These are phyloP conservation scores for Beauveria caledonica DNA, from an alignment of 2,329 filamentous ascomycete species.

Conservation along the genomic window DNA sequence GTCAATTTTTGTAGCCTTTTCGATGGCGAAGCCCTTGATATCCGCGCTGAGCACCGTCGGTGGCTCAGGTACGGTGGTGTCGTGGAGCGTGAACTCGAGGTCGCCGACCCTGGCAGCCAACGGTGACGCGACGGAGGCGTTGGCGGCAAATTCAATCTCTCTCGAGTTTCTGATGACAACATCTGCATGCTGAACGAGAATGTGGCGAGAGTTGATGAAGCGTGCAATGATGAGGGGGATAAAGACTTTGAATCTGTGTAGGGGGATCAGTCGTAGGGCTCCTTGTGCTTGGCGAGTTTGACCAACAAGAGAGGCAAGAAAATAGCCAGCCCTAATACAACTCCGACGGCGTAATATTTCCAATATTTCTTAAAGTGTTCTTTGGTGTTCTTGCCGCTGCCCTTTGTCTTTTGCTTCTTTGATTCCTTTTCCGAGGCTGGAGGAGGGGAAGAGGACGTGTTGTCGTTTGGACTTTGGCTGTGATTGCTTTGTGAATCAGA, in stretches of 20 bases:
- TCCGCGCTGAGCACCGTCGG: background rate
- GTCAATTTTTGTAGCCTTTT: background rate
- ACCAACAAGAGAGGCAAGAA: constrained; percentile 4
- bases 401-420: background rate
- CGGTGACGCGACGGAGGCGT: background rate
- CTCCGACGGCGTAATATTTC: background rate
- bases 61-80: background rate
- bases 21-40: background rate
- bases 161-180: background rate
- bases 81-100: constrained; percentile 6
- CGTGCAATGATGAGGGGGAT: constrained; percentile 4
- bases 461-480: background rate
- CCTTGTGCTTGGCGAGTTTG: constrained; percentile 1
- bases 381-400: background rate
- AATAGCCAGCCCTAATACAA: background rate
- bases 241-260: constrained; percentile 2
- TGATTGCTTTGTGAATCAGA: background rate
- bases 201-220: constrained; percentile 1
- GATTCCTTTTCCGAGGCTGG: background rate
- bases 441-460: background rate
- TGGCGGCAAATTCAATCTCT: constrained; percentile 1
- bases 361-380: background rate
- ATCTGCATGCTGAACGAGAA: background rate
- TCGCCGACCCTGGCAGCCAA: background rate
- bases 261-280: background rate